Evolutionary conservation across 345 rosid species (phyloP).

Genomic region (Corchorus olitorius): DNA sequence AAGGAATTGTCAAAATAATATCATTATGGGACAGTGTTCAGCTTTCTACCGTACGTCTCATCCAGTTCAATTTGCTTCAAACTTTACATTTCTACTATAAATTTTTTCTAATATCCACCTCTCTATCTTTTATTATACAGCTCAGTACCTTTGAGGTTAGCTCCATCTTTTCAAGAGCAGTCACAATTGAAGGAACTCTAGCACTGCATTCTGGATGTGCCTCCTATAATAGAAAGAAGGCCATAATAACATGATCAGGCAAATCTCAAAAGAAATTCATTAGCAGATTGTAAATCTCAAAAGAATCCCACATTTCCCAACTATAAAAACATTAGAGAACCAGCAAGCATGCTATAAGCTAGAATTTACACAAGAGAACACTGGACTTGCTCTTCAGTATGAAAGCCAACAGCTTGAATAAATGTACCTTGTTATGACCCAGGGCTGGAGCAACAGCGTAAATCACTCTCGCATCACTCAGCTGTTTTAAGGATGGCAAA

Average conservation of each 20-base stretch:
- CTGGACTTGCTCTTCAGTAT: background rate
- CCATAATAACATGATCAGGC: constrained; percentile 4
- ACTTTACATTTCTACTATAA: background rate
- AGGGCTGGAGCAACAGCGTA: constrained; percentile 80
- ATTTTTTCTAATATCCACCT: background rate
- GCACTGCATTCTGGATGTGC: constrained; percentile 91
- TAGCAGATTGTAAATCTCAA: background rate
- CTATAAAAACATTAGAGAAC: background rate
- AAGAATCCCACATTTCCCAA: too few species aligned
- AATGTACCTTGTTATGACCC: constrained; percentile 83
- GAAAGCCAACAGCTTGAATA: background rate
- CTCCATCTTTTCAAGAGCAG: constrained; percentile 74
- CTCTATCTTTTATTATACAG: background rate
- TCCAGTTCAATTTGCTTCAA: background rate
- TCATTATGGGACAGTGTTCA: background rate
- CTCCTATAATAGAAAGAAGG: constrained; percentile 48
- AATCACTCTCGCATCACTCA: constrained; percentile 60
- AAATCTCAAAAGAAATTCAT: background rate
- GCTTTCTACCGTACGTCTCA: background rate
- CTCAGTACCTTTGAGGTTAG: constrained; percentile 68
- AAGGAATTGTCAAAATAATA: background rate
- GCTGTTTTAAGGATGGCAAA: constrained; percentile 30
- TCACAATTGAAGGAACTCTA: constrained; percentile 88
- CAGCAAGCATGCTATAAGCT: background rate
- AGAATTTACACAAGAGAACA: background rate